A percentile compares a stretch with the other conserved stretches of the same genome.
phyloP scores from a whole-genome alignment of 352 stramenopile species.

The Thraustochytrium sp. region DNA sequence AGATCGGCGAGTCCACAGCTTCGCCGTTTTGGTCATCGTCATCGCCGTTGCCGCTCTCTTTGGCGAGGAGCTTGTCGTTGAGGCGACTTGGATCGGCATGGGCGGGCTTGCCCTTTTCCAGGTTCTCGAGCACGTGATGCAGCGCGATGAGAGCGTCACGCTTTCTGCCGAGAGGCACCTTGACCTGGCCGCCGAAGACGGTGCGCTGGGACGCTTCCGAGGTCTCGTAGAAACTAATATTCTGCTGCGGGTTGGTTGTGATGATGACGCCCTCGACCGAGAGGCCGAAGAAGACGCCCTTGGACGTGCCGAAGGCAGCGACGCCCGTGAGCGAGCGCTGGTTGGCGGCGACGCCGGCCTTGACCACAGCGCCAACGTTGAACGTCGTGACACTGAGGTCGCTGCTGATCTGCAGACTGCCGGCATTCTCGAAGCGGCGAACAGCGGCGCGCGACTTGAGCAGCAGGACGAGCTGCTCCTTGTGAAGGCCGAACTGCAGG shows the following conservation, averaged over 20 bases:
- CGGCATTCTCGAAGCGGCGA: not conserved
- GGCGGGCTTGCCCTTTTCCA: not conserved
- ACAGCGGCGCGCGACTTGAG: not conserved
- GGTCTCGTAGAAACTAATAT: not conserved
- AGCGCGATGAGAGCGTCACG: not conserved
- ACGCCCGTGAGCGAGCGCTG: not conserved
- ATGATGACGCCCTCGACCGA: constrained; percentile 18
- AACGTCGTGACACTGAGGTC: not conserved
- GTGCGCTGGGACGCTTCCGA: not conserved
- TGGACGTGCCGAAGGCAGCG: not conserved
- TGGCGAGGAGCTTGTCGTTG: not conserved
- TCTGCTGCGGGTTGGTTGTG: not conserved
- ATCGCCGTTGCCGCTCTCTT: not conserved
- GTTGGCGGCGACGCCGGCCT: not conserved
- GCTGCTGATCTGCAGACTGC: not conserved
- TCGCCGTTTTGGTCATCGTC: too few relatives aligned
- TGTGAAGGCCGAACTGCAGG: not conserved
- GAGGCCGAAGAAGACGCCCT: constrained; percentile 13
- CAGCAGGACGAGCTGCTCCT: not conserved
- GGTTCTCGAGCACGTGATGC: not conserved
- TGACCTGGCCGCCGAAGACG: not conserved
- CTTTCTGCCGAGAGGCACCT: not conserved
- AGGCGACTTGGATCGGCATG: not conserved
- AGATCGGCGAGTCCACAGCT: too few relatives aligned
- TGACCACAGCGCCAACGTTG: not conserved